A percentile compares a stretch with the other conserved stretches of the same genome.
Conservation (phyloP, 805 yeast species). For the Metschnikowia aberdeeniae region DNA sequence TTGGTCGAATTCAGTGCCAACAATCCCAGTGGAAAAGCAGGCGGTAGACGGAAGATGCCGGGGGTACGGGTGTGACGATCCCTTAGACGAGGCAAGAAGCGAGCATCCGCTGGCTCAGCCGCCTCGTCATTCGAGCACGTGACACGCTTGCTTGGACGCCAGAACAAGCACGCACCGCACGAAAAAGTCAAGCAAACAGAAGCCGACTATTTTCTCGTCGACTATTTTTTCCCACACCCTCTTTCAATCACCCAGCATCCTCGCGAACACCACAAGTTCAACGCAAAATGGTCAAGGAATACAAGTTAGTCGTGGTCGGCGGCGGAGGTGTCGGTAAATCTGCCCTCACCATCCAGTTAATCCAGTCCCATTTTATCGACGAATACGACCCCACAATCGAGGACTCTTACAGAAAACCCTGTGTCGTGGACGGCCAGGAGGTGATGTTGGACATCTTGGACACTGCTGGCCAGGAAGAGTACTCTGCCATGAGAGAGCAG, state of each 20-base stretch:
- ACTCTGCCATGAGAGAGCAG: constrained; percentile 79
- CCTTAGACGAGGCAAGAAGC: neutral
- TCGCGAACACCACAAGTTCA: neutral
- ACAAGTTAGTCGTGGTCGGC: constrained; percentile 92
- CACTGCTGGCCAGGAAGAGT: constrained; percentile 98
- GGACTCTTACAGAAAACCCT: constrained; percentile 84
- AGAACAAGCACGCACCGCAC: constrained; percentile 3
- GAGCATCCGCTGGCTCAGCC: neutral
- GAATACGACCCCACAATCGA: constrained; percentile 99
- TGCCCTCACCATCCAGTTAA: constrained; percentile 90
- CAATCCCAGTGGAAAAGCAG: too few relatives aligned
- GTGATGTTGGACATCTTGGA: constrained; percentile 72
- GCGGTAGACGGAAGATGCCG: too few relatives aligned
- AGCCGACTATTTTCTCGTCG: constrained; percentile 1
- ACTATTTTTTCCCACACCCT: neutral
- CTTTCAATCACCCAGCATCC: neutral
- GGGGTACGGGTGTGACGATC: too few relatives aligned
- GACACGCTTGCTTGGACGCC: neutral
- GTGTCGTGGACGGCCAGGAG: constrained; percentile 74
- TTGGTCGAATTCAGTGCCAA: too few relatives aligned
- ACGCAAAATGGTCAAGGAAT: constrained; percentile 55
- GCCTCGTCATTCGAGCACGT: neutral
- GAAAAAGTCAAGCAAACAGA: constrained; percentile 1
- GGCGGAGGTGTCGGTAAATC: constrained; percentile 99
- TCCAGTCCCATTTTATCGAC: constrained; percentile 92